phyloP scores from a whole-genome alignment of 2,329 filamentous ascomycete species.

The Calonectria honghensis region DNA sequence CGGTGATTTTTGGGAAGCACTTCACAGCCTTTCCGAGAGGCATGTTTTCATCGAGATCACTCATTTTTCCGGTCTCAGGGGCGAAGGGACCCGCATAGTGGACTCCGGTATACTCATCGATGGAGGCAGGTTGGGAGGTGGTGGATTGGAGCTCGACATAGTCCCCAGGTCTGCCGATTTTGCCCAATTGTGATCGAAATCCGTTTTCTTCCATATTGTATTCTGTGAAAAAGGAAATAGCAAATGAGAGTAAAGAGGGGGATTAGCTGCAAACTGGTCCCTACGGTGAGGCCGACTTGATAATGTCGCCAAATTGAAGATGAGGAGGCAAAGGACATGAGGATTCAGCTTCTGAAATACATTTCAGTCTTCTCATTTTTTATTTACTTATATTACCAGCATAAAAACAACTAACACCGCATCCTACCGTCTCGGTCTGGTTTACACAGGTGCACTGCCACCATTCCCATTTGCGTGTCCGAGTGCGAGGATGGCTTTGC shows the following conservation, averaged over 20 bases:
- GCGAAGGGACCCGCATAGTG: slow-evolving; percentile 16
- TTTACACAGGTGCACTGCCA: slow-evolving; percentile 3
- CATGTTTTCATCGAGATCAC: slow-evolving; percentile 45
- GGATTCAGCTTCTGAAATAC: neutral
- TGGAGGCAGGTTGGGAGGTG: slow-evolving; percentile 32
- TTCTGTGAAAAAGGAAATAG: too few relatives aligned
- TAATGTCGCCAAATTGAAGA: neutral
- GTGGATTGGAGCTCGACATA: slow-evolving; percentile 29
- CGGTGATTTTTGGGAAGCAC: slow-evolving; percentile 54
- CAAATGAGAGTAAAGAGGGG: too few relatives aligned
- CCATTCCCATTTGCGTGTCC: slow-evolving; percentile 3
- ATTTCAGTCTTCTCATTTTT: neutral
- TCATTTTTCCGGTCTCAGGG: neutral
- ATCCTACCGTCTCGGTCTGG: neutral
- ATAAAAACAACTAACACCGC: neutral
- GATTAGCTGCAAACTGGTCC: too few relatives aligned
- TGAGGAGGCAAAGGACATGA: neutral
- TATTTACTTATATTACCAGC: neutral
- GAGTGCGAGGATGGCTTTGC: slow-evolving; percentile 10
- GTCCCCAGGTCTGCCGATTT: neutral
- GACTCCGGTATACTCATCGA: slow-evolving; percentile 33
- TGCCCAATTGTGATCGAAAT: neutral
- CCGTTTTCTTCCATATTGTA: neutral
- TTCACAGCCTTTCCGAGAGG: slow-evolving; percentile 53
- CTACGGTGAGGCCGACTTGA: neutral